Base-by-base conservation (phyloP, 768 basidiomycete genomes). In the Mycena galericulata region DNA sequence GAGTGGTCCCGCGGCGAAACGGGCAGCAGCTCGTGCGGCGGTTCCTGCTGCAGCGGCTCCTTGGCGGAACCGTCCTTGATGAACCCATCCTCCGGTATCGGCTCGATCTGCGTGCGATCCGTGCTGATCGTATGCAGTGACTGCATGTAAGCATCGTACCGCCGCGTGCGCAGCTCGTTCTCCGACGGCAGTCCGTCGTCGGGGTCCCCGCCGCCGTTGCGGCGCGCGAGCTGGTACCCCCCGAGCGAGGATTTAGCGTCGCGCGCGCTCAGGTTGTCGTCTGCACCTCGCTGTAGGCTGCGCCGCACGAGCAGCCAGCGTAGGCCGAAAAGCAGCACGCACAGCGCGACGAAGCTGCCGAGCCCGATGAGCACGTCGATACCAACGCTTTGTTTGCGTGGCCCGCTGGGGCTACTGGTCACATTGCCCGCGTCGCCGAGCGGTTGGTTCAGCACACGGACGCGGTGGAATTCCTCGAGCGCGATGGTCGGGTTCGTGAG, bases 361-460 rank as follows among this genome's bases (percentile, higher is more conserved):
- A 94, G 80, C 3, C 84, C 87, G 36, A 93, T 80, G 26, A 93
- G 82, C 6, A 92, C 86, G 56, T 88, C 84, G 58, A 93, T 76
- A 6, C 91, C 93, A 6, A 92, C 82, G 1, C 84, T 86, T 6
- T 89, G 72, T 67, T 82, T 83, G 58, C 82, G 79, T 24, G 41
- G 5, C 6, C 79, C 80, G 5, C 68, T 61, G 4, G 73, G 26
- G 34, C 50, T 20, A 3, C 62, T 60, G 58, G 70, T 60, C 51
- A 63, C 51, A 55, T 26, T 24, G 62, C 51, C 60, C 24, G 65
- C 12, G 69, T 69, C 51, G 51, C 74, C 74, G n/a, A 93, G 78
- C 0, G 92, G 88, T 65, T 88, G 83, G 53, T 90, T 85, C 34
- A 90, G 79, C 17, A 94, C 87, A 5, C 94, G 88, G 6, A 93